A percentile compares a stretch with the other conserved stretches of the same genome.
Conservation (phyloP, 805 yeast species). For the Kodamaea restingae region DNA sequence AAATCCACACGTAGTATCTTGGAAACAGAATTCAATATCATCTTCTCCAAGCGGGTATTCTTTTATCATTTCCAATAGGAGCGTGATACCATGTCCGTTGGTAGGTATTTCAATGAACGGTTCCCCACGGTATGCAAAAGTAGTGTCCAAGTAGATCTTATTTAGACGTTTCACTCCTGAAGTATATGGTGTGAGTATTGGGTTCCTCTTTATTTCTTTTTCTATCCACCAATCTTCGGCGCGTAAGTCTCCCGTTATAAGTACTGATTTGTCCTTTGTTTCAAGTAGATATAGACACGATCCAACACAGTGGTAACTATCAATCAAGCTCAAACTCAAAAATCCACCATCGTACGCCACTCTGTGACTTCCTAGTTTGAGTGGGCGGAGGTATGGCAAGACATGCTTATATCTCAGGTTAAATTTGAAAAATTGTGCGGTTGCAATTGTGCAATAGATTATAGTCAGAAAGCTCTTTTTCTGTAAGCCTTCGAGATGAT, state of each 20-base stretch:
- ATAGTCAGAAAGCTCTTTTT: slow-evolving; percentile 33
- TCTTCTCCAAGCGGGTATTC: slow-evolving; percentile 40
- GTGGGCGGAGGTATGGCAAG: slow-evolving; percentile 15
- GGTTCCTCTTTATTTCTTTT: slow-evolving; percentile 29
- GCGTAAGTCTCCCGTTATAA: slow-evolving; percentile 55
- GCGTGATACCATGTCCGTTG: slow-evolving; percentile 39
- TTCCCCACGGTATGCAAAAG: slow-evolving; percentile 47
- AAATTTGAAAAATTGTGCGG: slow-evolving; percentile 25
- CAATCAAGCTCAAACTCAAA: slow-evolving; percentile 40
- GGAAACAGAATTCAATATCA: slow-evolving; percentile 38
- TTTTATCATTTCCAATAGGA: slow-evolving; percentile 29
- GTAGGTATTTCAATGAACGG: slow-evolving; percentile 44
- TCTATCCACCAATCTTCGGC: slow-evolving; percentile 53
- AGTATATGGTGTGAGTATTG: slow-evolving; percentile 40
- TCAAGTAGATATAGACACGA: slow-evolving; percentile 51
- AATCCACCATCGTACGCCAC: slow-evolving; percentile 7
- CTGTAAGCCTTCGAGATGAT: slow-evolving; percentile 49
- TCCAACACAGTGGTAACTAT: slow-evolving; percentile 60
- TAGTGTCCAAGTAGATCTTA: slow-evolving; percentile 51
- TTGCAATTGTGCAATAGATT: slow-evolving; percentile 46
- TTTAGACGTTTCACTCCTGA: slow-evolving; percentile 32
- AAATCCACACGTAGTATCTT: slow-evolving; percentile 44
- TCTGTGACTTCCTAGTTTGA: slow-evolving; percentile 16
- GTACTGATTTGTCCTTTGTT: slow-evolving; percentile 27
- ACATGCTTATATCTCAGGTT: slow-evolving; percentile 17